A percentile compares a stretch with the other conserved stretches of the same genome.
Conservation (phyloP, 176 grass and related monocot genomes). For the Carex littledalei region DNA sequence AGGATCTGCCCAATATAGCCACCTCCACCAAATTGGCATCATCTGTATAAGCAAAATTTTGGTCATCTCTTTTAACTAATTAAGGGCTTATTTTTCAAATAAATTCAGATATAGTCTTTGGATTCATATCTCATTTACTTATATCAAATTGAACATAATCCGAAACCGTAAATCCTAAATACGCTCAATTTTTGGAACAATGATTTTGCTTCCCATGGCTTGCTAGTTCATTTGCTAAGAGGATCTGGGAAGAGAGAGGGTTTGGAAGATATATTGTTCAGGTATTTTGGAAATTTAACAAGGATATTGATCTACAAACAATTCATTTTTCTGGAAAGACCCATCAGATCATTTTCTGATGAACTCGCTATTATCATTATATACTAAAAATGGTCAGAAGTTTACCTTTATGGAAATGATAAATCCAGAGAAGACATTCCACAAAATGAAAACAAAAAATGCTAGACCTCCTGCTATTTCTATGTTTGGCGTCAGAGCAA, state of each 20-base stretch:
- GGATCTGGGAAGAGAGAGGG: not conserved
- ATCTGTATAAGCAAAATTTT: slow-evolving; percentile 26
- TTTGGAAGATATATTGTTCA: not conserved
- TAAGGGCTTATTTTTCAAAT: not conserved
- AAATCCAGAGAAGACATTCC: slow-evolving; percentile 47
- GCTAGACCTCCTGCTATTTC: slow-evolving; percentile 40
- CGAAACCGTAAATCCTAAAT: not conserved
- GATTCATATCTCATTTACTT: not conserved
- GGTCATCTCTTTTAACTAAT: not conserved
- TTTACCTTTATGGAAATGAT: slow-evolving; percentile 43
- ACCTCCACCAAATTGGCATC: slow-evolving; percentile 55
- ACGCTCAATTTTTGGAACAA: not conserved
- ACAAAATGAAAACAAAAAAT: slow-evolving; percentile 37
- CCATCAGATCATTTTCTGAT: not conserved
- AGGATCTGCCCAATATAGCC: slow-evolving; percentile 53
- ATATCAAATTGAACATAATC: no score
- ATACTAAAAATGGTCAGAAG: not conserved
- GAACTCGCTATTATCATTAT: not conserved
- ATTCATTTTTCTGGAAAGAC: not conserved
- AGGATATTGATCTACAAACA: not conserved
- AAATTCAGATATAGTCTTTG: not conserved
- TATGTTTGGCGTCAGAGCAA: slow-evolving; percentile 39
- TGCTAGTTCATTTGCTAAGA: not conserved
- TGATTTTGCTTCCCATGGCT: not conserved
- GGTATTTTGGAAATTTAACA: not conserved